Conservation (phyloP, 1,284 basidiomycete species). For the Meira nashicola region DNA sequence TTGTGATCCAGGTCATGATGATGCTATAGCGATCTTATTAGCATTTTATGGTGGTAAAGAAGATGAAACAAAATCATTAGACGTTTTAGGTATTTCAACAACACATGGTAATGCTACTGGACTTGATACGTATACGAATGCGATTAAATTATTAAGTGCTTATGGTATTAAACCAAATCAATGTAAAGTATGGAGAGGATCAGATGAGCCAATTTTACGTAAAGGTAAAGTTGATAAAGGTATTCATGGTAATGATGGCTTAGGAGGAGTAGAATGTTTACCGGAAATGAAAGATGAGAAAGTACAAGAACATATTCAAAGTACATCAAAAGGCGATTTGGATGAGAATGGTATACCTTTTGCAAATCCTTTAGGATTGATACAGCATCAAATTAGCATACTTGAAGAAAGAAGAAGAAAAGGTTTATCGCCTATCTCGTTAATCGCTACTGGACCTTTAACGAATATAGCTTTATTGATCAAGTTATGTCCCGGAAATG, state of each 20-base stretch:
- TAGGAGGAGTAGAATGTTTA: slow-evolving; percentile 40
- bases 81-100: slow-evolving; percentile 39
- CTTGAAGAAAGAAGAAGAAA: slow-evolving; percentile 20
- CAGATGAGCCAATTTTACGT: slow-evolving; percentile 37
- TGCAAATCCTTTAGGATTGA: background rate
- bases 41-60: slow-evolving; percentile 18
- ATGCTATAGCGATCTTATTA: slow-evolving; percentile 39
- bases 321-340: background rate
- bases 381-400: slow-evolving; percentile 1
- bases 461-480: slow-evolving; percentile 44
- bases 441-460: slow-evolving; percentile 42
- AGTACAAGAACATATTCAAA: slow-evolving; percentile 12
- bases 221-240: slow-evolving; percentile 26
- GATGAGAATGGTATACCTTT: background rate
- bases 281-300: background rate
- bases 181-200: slow-evolving; percentile 33
- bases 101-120: slow-evolving; percentile 40
- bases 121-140: slow-evolving; percentile 34
- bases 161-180: slow-evolving; percentile 4
- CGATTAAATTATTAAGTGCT: slow-evolving; percentile 21
- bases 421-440: slow-evolving; percentile 24
- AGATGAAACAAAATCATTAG: slow-evolving; percentile 12
- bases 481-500: slow-evolving; percentile 7
- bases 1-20: slow-evolving; percentile 44
- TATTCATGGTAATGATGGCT: slow-evolving; percentile 42